Evolutionary conservation across 1,284 basidiomycete species (phyloP), one percentile per base, ranked within the genome.

Genomic region (Wolfiporia cocos): DNA sequence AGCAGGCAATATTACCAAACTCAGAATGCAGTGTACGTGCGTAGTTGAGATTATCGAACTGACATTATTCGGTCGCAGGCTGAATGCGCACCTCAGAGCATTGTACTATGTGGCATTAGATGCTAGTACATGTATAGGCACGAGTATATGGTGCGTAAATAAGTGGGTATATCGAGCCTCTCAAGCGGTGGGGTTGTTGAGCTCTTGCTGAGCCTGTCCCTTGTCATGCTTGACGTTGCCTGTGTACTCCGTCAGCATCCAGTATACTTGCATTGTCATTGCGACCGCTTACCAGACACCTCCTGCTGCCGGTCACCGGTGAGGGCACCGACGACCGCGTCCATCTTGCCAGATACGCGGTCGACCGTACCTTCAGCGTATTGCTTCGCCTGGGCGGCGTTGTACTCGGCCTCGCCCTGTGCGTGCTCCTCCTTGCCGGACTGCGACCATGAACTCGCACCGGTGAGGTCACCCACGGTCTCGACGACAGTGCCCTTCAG

Each of bases 391-490:
- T 78, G 72, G 0, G 76, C 75, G 24, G 71, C 71, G 12, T 73
- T 72, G 56, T 71, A 68, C 53, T 83, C 79, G 9, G 68, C 67
- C 60, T 87, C 84, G 37, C 85, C 85, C 44, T 68, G 57, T 32
- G 69, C 67, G 54, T 86, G 85, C 55, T 84, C 80, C 47, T 86
- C 68, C 48, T 76, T 76, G n/a, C 84, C 83, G 26, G 76, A 64
- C 47, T 71, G 58, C 52, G 67, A 50, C 78, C 74, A 79, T 4
- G 65, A 56, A 36, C 62, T 49, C 6, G 66, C 56, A 15, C 77
- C 76, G 31, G 68, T 70, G 36, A 71, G 18, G 47, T 78, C 68
- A 40, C 79, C 77, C 42, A 74, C 57, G 61, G 67, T 58, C 65
- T 86, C 81, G 52, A 83, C 76, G 42, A 62, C 59, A 38, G 64